Base-by-base conservation (phyloP, 1,139 yeast species). In the Kodamaea sp. region DNA sequence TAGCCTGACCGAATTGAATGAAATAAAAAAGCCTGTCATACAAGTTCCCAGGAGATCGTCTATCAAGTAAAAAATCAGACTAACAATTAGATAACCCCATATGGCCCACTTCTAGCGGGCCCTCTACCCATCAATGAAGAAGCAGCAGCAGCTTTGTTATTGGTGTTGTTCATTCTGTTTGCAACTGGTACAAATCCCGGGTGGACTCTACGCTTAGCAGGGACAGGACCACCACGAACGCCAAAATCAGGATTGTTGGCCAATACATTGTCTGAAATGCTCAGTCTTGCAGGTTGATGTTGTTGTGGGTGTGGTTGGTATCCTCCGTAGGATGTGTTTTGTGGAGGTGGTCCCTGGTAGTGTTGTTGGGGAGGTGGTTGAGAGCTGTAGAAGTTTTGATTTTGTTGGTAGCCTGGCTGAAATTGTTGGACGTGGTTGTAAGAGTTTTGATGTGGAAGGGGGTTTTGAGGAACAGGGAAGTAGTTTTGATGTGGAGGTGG, bases 201-300 rank as follows among this genome's bases (percentile, higher is more conserved):
- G n/a, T 39, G 41, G 7, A 42, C 37, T 24, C 31, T 40, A 7
- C 44, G 34, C 15, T 32, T 35, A 3, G 38, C 22, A 2, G 41
- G 44, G 8, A 28, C 35, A 2, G 25, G 24, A 9, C 33, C 22
- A 10, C 34, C 33, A n/a, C n/a, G n/a, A 18, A 43, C 14, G 6
- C 39, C 43, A 22, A 77, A 75, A 46, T 77, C 81, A 6, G 83
- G 83, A 46, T 76, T 77, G 40, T 63, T 66, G 28, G 68, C 67
- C 46, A 77, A 59, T 9, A 71, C 68, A 38, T 61, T 63, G 34
- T 75, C 80, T 1, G 81, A 72, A 3, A 74, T 59, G 7, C 76
- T 66, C 11, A 55, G 48, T 11, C 37, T 35, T 15, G 42, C 38
- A 24, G 37, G 48, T 22, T 37, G 41, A 9, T 34, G 39, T 7